phyloP scores from a whole-genome alignment of 768 basidiomycete species.

The Tephrocybe sp. region DNA sequence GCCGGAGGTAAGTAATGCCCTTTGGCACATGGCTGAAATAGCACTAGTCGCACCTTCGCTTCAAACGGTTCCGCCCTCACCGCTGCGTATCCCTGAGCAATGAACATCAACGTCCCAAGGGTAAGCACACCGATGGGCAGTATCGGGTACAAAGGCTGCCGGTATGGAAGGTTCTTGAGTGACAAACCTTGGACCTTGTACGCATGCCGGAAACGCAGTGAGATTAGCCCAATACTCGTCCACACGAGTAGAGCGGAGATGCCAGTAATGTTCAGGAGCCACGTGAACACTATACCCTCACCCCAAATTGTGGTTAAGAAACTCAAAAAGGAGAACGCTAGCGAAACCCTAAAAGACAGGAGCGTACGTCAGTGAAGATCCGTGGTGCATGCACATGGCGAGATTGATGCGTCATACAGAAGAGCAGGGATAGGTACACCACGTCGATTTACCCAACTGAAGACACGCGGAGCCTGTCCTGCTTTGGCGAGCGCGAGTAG shows the following conservation, averaged over 20 bases:
- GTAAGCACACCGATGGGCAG: constrained; percentile 50
- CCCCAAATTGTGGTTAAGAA: constrained; percentile 63
- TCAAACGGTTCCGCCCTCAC: constrained; percentile 44
- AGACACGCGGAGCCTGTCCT: constrained; percentile 64
- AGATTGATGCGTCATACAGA: constrained; percentile 38
- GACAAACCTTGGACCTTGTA: constrained; percentile 52
- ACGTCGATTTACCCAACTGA: constrained; percentile 61
- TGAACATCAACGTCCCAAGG: constrained; percentile 51
- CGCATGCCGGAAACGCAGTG: constrained; percentile 62
- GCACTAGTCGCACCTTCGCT: constrained; percentile 31
- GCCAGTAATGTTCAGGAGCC: constrained; percentile 65
- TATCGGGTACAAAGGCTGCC: constrained; percentile 54
- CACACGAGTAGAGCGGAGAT: constrained; percentile 70
- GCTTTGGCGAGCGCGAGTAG: constrained; percentile 58
- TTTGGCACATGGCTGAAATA: background rate
- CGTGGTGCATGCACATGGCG: background rate
- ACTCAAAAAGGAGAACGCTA: constrained; percentile 48
- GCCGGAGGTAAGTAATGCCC: background rate
- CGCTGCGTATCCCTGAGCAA: constrained; percentile 54
- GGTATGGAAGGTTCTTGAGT: constrained; percentile 57
- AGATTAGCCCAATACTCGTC: constrained; percentile 56
- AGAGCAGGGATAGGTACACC: constrained; percentile 64
- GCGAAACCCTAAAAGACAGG: constrained; percentile 37
- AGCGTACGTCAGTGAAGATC: constrained; percentile 19
- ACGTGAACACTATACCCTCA: constrained; percentile 51